These are phyloP conservation scores for Trichoderma koningii DNA, from an alignment of 2,329 filamentous ascomycete genomes.

Conservation along the genomic window DNA sequence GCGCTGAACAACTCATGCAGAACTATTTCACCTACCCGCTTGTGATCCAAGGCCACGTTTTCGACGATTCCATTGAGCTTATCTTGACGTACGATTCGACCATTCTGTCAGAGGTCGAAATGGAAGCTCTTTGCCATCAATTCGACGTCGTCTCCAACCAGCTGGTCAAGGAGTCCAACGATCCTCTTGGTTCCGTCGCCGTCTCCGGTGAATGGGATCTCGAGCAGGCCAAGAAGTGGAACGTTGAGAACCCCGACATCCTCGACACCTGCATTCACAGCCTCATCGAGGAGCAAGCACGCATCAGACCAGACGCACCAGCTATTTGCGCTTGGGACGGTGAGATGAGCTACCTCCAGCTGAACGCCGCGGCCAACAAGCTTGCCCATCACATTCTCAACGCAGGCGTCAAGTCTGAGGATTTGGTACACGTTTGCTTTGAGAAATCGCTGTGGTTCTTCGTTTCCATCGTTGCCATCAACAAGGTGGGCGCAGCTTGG, in stretches of 20 bases:
- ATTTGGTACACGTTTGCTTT: slow-evolving; percentile 29
- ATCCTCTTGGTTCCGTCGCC: background rate
- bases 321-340: slow-evolving; percentile 33
- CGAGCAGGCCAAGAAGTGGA: slow-evolving; percentile 15
- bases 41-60: slow-evolving; percentile 22
- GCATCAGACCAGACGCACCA: background rate
- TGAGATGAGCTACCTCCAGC: slow-evolving; percentile 29
- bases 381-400: slow-evolving; percentile 10
- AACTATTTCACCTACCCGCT: slow-evolving; percentile 25
- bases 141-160: slow-evolving; percentile 16
- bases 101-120: slow-evolving; percentile 9
- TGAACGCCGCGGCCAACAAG: slow-evolving; percentile 24
- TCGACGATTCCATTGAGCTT: slow-evolving; percentile 11
- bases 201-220: slow-evolving; percentile 23
- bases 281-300: slow-evolving; percentile 14
- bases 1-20: slow-evolving; percentile 17
- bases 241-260: slow-evolving; percentile 15
- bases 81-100: slow-evolving; percentile 18
- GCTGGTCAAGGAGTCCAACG: slow-evolving; percentile 4
- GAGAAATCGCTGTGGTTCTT: slow-evolving; percentile 32
- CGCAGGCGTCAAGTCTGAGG: slow-evolving; percentile 32
- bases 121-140: slow-evolving; percentile 21
- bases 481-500: slow-evolving; percentile 34
- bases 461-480: slow-evolving; percentile 34
- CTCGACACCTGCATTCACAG: slow-evolving; percentile 20